phyloP scores from a whole-genome alignment of 768 basidiomycete species.

The Coprinopsis cinerea region DNA sequence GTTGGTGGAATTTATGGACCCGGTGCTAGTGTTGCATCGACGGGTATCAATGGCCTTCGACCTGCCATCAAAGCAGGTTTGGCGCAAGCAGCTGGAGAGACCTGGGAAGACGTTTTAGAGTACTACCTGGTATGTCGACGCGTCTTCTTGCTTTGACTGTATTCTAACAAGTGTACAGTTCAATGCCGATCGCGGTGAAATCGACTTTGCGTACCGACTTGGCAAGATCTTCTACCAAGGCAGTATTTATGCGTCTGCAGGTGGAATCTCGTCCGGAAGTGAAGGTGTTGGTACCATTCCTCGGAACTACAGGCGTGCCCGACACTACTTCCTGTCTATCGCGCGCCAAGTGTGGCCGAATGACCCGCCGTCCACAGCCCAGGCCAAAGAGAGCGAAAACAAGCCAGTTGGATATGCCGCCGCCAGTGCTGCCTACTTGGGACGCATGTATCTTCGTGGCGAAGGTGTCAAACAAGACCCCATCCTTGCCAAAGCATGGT shows the following conservation, averaged over 20 bases:
- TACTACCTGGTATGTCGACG: slow-evolving; percentile 67
- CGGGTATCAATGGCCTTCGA: slow-evolving; percentile 63
- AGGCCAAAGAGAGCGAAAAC: slow-evolving; percentile 48
- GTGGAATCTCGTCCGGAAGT: slow-evolving; percentile 81
- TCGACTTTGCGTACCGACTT: slow-evolving; percentile 83
- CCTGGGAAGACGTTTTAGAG: slow-evolving; percentile 89
- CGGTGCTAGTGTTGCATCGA: slow-evolving; percentile 90
- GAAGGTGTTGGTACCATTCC: slow-evolving; percentile 90
- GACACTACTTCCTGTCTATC: slow-evolving; percentile 78
- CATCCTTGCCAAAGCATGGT: slow-evolving; percentile 84
- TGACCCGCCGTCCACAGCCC: slow-evolving; percentile 58
- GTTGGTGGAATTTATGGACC: slow-evolving; percentile 92
- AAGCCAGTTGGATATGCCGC: slow-evolving; percentile 58
- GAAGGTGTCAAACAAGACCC: slow-evolving; percentile 83
- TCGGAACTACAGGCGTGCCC: slow-evolving; percentile 70
- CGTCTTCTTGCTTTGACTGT: not conserved
- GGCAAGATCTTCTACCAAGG: slow-evolving; percentile 98
- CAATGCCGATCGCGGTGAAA: slow-evolving; percentile 90
- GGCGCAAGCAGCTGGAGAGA: slow-evolving; percentile 84
- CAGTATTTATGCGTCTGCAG: slow-evolving; percentile 73
- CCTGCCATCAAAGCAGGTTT: slow-evolving; percentile 81
- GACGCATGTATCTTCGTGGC: slow-evolving; percentile 90
- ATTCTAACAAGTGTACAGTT: slow-evolving; percentile 45
- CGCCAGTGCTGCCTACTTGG: slow-evolving; percentile 81
- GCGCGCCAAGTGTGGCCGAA: slow-evolving; percentile 84